Evolutionary conservation across 768 basidiomycete species (phyloP), one percentile per base, ranked within the genome.

Genomic region (Mycena haematopus): DNA sequence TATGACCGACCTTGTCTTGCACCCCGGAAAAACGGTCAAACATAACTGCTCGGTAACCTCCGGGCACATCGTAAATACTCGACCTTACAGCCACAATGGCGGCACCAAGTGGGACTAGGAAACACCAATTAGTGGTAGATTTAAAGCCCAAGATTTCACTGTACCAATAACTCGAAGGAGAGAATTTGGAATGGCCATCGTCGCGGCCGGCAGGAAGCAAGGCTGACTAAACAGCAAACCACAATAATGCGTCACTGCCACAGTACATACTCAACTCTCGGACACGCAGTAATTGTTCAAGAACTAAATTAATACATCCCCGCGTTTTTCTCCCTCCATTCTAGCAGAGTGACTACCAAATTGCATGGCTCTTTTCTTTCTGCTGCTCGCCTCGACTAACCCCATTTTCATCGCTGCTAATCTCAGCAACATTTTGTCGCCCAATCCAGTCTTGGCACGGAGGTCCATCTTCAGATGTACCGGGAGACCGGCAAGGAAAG

Each of bases 21-120:
- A 97, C 96, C 71, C 95, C 96, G 49, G 91, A 85, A 74, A 99
- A 98, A 70, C 96, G 84, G 77, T 99, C 96, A 78, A 99, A 99
- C 91, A 99, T 96, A 67, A 99, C 96, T 38, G 96, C 96, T 60
- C 92, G 84, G 77, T 89, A 95, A 45, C 96, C 96, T 68, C 96
- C 86, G 52, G 96, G 96, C 44, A 97, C 95, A 80, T 85, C 84
- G 60, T 86, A 84, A 38, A 85, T 76, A 62, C 85, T 88, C 56
- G 85, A 36, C 55, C 56, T 46, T 24, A 40, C 59, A 44, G 74
- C 76, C 47, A 77, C 70, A 14, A 55, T 31, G 3, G 62, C 60
- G 8, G 17, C 46, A 13, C 55, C 56, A 56, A 84, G 68, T 51
- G 83, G 82, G n/a, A 84, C 83, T 84, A 51, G 10, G 36, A 29